Evolutionary conservation across 2,329 filamentous ascomycete species (phyloP).

Genomic region (Fusarium sp.): DNA sequence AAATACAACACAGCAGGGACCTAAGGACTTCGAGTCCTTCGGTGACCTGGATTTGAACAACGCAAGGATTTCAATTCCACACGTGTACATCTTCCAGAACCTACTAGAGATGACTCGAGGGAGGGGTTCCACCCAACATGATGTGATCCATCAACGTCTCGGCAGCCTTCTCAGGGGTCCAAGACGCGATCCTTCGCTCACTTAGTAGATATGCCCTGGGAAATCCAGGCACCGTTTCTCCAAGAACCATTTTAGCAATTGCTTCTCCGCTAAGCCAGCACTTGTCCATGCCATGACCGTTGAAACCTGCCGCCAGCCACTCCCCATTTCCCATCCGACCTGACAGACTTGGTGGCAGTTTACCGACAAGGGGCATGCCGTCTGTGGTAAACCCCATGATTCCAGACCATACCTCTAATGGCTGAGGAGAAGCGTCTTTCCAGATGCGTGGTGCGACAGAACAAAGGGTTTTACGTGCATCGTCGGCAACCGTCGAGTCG

Average conservation of each 20-base stretch:
- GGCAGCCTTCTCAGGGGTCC: slow-evolving; percentile 20
- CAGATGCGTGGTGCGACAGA: not conserved
- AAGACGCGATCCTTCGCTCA: slow-evolving; percentile 2
- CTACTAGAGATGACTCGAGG: slow-evolving; percentile 14
- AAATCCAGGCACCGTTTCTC: slow-evolving; percentile 32
- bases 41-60: not conserved
- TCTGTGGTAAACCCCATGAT: slow-evolving; percentile 61
- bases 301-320: slow-evolving; percentile 62
- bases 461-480: not conserved
- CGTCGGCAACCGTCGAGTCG: not conserved
- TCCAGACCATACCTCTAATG: slow-evolving; percentile 56
- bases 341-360: slow-evolving; percentile 48
- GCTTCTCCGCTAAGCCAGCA: slow-evolving; percentile 62
- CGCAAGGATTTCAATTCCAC: not conserved
- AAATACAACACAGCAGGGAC: not conserved
- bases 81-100: not conserved
- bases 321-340: slow-evolving; percentile 45
- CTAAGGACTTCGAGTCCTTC: not conserved
- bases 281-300: slow-evolving; percentile 63
- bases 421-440: not conserved
- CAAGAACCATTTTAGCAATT: slow-evolving; percentile 42
- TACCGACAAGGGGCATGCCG: slow-evolving; percentile 60
- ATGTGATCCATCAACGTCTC: slow-evolving; percentile 33
- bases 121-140: slow-evolving; percentile 9
- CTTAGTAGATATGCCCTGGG: slow-evolving; percentile 27